A percentile compares a stretch with the other conserved stretches of the same genome.
Evolutionary conservation across 192 early-diverging fungal genomes (phyloP).

Genomic region (Haplosporangium gracile): DNA sequence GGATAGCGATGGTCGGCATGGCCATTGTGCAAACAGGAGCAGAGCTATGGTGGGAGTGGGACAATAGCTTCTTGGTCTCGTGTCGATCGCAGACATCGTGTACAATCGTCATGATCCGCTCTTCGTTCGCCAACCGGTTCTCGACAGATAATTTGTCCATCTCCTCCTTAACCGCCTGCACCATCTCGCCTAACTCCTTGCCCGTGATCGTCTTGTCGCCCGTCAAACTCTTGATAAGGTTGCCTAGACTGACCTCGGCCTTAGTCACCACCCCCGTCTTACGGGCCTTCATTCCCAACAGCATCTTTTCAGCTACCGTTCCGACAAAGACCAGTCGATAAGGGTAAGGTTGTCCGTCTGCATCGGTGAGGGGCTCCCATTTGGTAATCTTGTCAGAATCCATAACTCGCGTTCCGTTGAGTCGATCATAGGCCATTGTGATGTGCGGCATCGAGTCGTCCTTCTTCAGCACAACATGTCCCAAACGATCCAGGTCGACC

Average conservation of each 20-base stretch:
- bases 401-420: slow-evolving; percentile 27
- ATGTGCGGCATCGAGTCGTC: slow-evolving; percentile 13
- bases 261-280: not conserved
- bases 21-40: not conserved
- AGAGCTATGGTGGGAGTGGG: not conserved
- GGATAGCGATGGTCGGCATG: not conserved
- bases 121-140: slow-evolving; percentile 27
- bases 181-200: slow-evolving; percentile 21
- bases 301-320: slow-evolving; percentile 33
- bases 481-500: slow-evolving; percentile 18
- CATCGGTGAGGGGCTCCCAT: slow-evolving; percentile 16
- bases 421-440: slow-evolving; percentile 42
- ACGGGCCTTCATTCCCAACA: slow-evolving; percentile 30
- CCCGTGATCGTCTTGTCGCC: slow-evolving; percentile 22
- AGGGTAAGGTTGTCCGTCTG: not conserved
- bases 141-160: slow-evolving; percentile 40
- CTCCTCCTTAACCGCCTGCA: slow-evolving; percentile 28
- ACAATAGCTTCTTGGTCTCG: slow-evolving; percentile 3
- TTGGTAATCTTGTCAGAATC: slow-evolving; percentile 29
- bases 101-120: slow-evolving; percentile 35
- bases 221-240: slow-evolving; percentile 23
- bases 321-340: slow-evolving; percentile 35
- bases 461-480: slow-evolving; percentile 19
- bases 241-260: slow-evolving; percentile 28
- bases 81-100: slow-evolving; percentile 37